Conservation (phyloP, 805 yeast species). For the Metschnikowia koreensis region DNA sequence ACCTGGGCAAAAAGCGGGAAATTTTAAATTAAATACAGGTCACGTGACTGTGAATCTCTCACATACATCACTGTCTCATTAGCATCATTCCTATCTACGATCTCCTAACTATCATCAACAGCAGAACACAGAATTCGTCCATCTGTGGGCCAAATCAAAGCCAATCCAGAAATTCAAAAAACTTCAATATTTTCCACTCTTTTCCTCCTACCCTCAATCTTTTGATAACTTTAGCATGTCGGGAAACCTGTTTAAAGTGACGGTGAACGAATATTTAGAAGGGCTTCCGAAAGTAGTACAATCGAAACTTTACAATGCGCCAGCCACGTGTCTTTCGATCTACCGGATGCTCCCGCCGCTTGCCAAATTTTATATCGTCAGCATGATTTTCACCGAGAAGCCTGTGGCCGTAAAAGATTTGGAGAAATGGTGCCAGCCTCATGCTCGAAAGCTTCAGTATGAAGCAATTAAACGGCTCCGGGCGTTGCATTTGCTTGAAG, state of each 20-base stretch:
- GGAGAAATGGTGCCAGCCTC: conserved; percentile 72
- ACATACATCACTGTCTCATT: too few relatives aligned
- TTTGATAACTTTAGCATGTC: neutral
- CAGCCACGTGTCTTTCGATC: conserved; percentile 94
- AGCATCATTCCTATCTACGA: too few relatives aligned
- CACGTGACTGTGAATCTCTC: too few relatives aligned
- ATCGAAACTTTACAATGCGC: conserved; percentile 69
- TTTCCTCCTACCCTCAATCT: too few relatives aligned
- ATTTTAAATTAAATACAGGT: too few relatives aligned
- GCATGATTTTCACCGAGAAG: conserved; percentile 77
- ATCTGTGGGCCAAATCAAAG: too few relatives aligned
- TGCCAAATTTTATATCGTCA: conserved; percentile 85
- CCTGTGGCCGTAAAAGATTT: conserved; percentile 66
- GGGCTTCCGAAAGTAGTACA: conserved; percentile 87
- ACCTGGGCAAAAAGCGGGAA: too few relatives aligned
- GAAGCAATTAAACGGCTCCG: conserved; percentile 80
- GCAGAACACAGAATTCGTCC: too few relatives aligned
- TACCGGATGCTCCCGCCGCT: conserved; percentile 83
- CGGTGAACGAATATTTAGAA: conserved; percentile 86
- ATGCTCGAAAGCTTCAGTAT: conserved; percentile 55
- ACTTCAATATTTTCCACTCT: too few relatives aligned
- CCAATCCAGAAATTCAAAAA: too few relatives aligned
- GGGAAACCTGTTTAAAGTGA: conserved; percentile 49
- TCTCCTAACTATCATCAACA: too few relatives aligned
- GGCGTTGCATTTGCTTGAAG: conserved; percentile 71